phyloP scores from a whole-genome alignment of 73 alveolate genomes.

The Paramecium biaurelia region DNA sequence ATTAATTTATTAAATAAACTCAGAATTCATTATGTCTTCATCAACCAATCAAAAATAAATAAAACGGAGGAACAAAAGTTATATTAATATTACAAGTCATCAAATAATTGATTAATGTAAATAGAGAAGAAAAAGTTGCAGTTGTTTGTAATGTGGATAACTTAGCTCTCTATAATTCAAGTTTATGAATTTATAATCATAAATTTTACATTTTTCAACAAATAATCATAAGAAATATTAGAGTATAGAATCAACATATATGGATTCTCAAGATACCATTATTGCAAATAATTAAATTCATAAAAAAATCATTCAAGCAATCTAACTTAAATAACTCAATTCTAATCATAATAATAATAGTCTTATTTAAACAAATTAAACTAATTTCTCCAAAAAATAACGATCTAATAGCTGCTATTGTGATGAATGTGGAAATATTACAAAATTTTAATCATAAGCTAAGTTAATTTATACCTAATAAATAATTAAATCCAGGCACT shows the following conservation, averaged over 20 bases:
- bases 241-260: neutral
- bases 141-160: constrained; percentile 6
- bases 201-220: neutral
- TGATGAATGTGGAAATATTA: constrained; percentile 2
- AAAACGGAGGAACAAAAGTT: neutral
- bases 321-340: neutral
- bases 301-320: neutral
- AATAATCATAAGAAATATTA: neutral
- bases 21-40: neutral
- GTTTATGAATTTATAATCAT: neutral
- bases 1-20: neutral
- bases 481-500: neutral
- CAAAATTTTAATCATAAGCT: neutral
- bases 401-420: neutral
- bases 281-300: neutral
- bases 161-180: neutral
- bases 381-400: neutral
- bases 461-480: neutral
- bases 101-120: neutral
- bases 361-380: neutral
- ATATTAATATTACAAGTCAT: neutral
- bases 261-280: neutral
- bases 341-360: neutral
- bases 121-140: constrained; percentile 25
- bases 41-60: neutral